Evolutionary conservation across 805 yeast species (phyloP), one percentile per base, ranked within the genome.

Genomic region (Candida sonorensis): DNA sequence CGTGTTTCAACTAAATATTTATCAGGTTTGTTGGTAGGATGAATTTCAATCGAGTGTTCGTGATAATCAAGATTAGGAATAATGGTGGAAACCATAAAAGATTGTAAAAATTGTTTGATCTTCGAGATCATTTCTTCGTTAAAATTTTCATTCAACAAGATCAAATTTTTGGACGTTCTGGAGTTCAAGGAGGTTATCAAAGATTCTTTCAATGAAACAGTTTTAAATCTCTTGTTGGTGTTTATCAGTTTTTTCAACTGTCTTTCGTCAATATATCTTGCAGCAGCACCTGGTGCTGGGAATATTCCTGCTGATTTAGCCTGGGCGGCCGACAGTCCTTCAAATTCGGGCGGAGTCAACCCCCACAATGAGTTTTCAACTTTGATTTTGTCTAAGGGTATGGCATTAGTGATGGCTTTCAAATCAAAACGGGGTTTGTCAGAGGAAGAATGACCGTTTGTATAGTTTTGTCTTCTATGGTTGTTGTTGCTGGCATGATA

Each of bases 281-380:
- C 61, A 15, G 40, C 24, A 10, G 62, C 54, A 24, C 87, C 87
- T 1, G 92, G 90, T 12, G 72, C 61, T 2, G 88, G 85, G 46
- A 85, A 86, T 2, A 83, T 54, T 0, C 95, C 95, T 2, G 85
- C 72, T 12, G 81, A 59, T 46, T 85, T 86, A 5, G 92, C 94
- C 38, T 80, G 64, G 39, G 77, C 83, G 0, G 92, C 81, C 2
- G 82, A 69, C 1, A 81, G 76, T 6, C 72, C 69, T 47, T 83
- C 92, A 50, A 81, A 81, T 0, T 85, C 90, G 1, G 26, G 18
- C 1, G 94, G 87, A 21, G 68, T 66, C 16, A 71, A 60, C 31
- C 84, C 92, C 94, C 94, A 85, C 30, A 64, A 58, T 0, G 84
- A 65, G 13, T 62, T 64, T 10, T 57, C 46, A 10, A 78, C 61